Evolutionary conservation across 2,329 filamentous ascomycete species (phyloP).

Genomic region (Pseudogymnoascus sp.): DNA sequence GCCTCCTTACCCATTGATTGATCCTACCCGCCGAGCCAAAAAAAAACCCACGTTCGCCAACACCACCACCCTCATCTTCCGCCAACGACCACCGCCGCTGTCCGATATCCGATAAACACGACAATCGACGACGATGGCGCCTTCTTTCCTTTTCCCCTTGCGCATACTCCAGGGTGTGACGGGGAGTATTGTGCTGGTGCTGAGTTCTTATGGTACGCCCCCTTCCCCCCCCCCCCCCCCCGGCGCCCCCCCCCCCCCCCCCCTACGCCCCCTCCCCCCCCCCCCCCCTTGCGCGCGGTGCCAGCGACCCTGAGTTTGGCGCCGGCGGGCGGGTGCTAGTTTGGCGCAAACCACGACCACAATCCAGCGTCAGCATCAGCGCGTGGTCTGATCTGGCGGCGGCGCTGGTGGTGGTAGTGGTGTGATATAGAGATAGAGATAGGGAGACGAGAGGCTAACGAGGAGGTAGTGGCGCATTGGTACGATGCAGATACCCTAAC

Average conservation of each 20-base stretch:
- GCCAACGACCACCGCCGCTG: background rate
- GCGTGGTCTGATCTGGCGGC: slow-evolving; percentile 12
- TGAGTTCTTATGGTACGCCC: slow-evolving; percentile 42
- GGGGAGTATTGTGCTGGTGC: slow-evolving; percentile 36
- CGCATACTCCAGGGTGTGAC: slow-evolving; percentile 39
- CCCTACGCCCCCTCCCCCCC: too few species aligned
- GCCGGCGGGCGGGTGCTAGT: background rate
- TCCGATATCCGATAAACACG: background rate
- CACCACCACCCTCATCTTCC: background rate
- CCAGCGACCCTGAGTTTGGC: background rate
- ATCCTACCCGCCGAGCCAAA: background rate
- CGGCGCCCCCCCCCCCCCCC: slow-evolving; percentile 18
- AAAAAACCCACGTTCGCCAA: background rate
- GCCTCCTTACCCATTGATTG: too few species aligned
- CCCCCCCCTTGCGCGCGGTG: too few species aligned
- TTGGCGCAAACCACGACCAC: background rate
- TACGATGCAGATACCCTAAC: slow-evolving; percentile 47
- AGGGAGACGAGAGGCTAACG: background rate
- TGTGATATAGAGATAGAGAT: background rate
- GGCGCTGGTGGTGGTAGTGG: background rate
- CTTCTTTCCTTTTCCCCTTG: slow-evolving; percentile 23
- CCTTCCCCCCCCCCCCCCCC: too few species aligned
- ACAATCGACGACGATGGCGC: background rate
- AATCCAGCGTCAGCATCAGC: background rate
- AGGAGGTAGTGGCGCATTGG: slow-evolving; percentile 47